Percentiles rank a stretch among this genome's conserved stretches.
These are phyloP conservation scores for Teratosphaeria gauchensis DNA, from an alignment of 2,329 filamentous ascomycete species.

Conservation along the genomic window DNA sequence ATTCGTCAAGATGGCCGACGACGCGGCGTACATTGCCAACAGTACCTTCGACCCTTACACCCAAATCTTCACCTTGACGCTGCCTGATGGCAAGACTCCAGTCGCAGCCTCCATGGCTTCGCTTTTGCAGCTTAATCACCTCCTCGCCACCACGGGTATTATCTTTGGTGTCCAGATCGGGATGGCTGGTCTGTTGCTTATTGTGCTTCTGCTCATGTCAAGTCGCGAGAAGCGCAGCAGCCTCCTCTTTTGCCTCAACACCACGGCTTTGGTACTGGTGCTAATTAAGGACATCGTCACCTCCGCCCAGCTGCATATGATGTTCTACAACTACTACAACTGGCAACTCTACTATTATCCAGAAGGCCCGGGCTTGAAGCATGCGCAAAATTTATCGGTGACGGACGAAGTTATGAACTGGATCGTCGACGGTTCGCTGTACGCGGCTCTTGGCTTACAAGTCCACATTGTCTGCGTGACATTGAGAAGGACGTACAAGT, in stretches of 20 bases:
- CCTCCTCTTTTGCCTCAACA: conserved; percentile 56
- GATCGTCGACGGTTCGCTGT: conserved; percentile 46
- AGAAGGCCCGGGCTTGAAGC: conserved; percentile 6
- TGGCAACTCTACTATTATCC: conserved; percentile 19
- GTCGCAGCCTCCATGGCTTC: conserved; percentile 33
- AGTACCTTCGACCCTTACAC: conserved; percentile 40
- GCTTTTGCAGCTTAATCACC: conserved; percentile 34
- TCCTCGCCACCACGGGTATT: conserved; percentile 35
- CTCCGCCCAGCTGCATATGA: conserved; percentile 50
- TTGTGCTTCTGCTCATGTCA: conserved; percentile 59
- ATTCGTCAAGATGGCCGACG: background rate
- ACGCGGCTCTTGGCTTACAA: conserved; percentile 53
- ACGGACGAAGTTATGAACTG: conserved; percentile 41
- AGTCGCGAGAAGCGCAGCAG: conserved; percentile 55
- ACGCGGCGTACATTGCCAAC: conserved; percentile 6
- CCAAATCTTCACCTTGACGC: conserved; percentile 42
- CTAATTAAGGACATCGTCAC: conserved; percentile 50
- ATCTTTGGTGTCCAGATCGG: conserved; percentile 65
- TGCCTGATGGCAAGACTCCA: conserved; percentile 32
- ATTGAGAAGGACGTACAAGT: conserved; percentile 30
- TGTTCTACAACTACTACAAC: conserved; percentile 45
- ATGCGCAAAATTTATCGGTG: conserved; percentile 29
- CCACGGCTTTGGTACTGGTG: conserved; percentile 50
- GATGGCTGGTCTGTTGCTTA: conserved; percentile 53
- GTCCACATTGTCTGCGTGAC: conserved; percentile 53